Conservation (phyloP, 1,284 basidiomycete species). For the Xerocomus amazonicus region DNA sequence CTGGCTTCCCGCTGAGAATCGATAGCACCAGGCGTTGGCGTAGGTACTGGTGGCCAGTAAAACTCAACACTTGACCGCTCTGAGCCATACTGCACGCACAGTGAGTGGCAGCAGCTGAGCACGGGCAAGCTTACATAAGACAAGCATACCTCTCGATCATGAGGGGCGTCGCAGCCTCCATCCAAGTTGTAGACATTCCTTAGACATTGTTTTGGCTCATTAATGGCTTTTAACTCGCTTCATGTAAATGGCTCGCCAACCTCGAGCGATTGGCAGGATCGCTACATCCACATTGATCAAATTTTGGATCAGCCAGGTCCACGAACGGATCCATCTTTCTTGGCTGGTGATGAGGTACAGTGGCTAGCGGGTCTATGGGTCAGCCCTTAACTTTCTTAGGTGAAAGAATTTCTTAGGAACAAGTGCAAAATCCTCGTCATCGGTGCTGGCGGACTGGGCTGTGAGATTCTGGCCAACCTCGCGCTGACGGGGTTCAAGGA, state of each 20-base stretch:
- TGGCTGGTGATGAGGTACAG: conserved; percentile 68
- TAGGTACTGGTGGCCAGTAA: conserved; percentile 81
- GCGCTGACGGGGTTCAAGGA: conserved; percentile 95
- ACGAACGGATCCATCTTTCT: conserved; percentile 71
- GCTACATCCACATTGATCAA: conserved; percentile 79
- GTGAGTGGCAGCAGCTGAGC: neutral
- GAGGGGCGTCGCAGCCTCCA: conserved; percentile 3
- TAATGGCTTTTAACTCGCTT: conserved; percentile 32
- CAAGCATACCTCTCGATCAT: conserved; percentile 3
- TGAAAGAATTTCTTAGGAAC: conserved; percentile 82
- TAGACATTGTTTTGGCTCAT: conserved; percentile 12
- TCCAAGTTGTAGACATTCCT: conserved; percentile 13
- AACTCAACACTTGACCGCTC: conserved; percentile 44
- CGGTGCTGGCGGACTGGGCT: conserved; percentile 92
- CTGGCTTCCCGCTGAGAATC: conserved; percentile 82
- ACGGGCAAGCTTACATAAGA: conserved; percentile 26
- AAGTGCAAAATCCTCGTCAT: conserved; percentile 95
- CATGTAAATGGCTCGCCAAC: conserved; percentile 30
- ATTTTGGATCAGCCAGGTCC: conserved; percentile 79
- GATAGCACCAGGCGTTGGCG: conserved; percentile 86
- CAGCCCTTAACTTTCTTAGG: conserved; percentile 43
- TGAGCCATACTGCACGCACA: conserved; percentile 44
- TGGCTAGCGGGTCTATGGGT: conserved; percentile 4
- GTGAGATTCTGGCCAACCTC: conserved; percentile 92
- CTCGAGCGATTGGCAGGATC: conserved; percentile 61